Evolutionary conservation across 345 rosid genomes (phyloP), one percentile per base, ranked within the genome.

Genomic region (Citrus mangshanensis): DNA sequence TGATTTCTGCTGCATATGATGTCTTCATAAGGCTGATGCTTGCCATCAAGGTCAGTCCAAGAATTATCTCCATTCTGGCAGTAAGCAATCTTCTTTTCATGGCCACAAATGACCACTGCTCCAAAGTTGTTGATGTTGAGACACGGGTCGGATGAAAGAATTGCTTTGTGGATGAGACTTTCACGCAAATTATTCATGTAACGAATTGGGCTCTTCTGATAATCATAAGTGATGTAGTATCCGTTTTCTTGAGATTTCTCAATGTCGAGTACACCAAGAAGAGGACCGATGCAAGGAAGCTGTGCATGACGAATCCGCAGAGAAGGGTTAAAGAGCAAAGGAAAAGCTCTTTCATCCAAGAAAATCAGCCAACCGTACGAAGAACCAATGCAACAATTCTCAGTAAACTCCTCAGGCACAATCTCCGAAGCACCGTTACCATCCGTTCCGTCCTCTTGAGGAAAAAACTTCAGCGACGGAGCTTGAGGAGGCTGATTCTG

Each of bases 1-100:
- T 55, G 5, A 6, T 68, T 25, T 1, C 25, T 27, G 18, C n/a
- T 2, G 27, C 64, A 77, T 24, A 77, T 9, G 21, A 68, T 68
- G 12, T 38, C 74, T 2, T 24, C 1, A 55, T 77, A 67, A 12
- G 49, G 72, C 1, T 24, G 18, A 38, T 68, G 54, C 40, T 14
- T 68, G 35, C 74, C 74, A 3, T 68, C 74, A 37, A 68, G 16
- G 2, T 5, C 79, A 9, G 13, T 68, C 79, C 79, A 77, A 1
- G 51, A 75, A 19, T n/a, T 5, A 2, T 66, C 55, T 25, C 24
- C 59, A 12, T 18, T 18, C 3, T 58, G 38, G 5, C 56, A 55
- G 56, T 56, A 77, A 8, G 67, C 74, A 25, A 77, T 5, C 79
- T 40, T 77, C 9, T 18, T n/a, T 1, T 9, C 18, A 10, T 7